These are phyloP conservation scores for Elsinoe batatas DNA, from an alignment of 2,329 filamentous ascomycete genomes.

Conservation along the genomic window DNA sequence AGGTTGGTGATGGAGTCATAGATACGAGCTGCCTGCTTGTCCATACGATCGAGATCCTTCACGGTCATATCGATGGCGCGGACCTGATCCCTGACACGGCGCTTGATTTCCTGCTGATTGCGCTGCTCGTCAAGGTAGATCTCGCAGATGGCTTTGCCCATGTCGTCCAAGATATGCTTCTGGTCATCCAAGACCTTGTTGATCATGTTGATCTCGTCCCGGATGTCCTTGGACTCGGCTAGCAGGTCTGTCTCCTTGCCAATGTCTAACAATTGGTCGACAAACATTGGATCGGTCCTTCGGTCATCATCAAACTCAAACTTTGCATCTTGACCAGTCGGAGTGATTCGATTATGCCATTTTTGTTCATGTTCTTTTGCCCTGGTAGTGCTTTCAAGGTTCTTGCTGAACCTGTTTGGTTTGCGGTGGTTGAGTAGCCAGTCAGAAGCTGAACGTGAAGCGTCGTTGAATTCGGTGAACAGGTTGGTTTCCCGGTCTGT, in stretches of 20 bases:
- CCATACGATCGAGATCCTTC: slow-evolving; percentile 54
- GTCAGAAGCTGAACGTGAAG: slow-evolving; percentile 46
- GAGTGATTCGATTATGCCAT: not conserved
- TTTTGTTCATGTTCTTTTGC: slow-evolving; percentile 17
- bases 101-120: slow-evolving; percentile 40
- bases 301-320: slow-evolving; percentile 12
- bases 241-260: slow-evolving; percentile 51
- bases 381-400: slow-evolving; percentile 18
- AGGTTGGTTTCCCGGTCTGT: slow-evolving; percentile 37
- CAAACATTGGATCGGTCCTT: slow-evolving; percentile 26
- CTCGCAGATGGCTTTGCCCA: slow-evolving; percentile 35
- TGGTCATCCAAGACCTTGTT: slow-evolving; percentile 44
- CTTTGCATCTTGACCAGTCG: slow-evolving; percentile 13
- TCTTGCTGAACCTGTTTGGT: slow-evolving; percentile 20
- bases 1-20: slow-evolving; percentile 52
- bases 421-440: slow-evolving; percentile 45
- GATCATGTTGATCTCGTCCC: slow-evolving; percentile 58
- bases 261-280: slow-evolving; percentile 51
- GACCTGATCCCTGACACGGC: slow-evolving; percentile 47
- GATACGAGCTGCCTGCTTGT: slow-evolving; percentile 50
- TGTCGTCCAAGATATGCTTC: slow-evolving; percentile 37
- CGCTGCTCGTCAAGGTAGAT: slow-evolving; percentile 29
- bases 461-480: slow-evolving; percentile 50
- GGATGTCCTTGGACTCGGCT: slow-evolving; percentile 56
- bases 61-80: slow-evolving; percentile 48